A percentile compares a stretch with the other conserved stretches of the same genome.
Conservation (phyloP, 2,329 filamentous ascomycete genomes). For the Nemania serpens region DNA sequence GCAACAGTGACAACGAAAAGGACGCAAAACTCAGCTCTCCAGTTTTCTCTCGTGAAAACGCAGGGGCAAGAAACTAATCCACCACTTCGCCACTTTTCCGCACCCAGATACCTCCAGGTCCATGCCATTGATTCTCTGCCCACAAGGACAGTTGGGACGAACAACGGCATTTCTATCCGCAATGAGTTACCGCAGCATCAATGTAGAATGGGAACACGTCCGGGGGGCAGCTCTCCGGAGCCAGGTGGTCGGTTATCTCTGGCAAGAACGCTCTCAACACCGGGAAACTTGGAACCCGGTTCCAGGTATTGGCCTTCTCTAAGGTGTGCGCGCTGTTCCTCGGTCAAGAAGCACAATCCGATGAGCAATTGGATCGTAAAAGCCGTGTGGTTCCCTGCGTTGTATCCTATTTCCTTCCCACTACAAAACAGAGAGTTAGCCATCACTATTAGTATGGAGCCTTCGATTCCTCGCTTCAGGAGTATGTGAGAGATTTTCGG, state of each 20-base stretch:
- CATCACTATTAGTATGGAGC: not conserved
- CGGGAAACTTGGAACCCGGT: constrained; percentile 2
- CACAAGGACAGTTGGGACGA: too few relatives aligned
- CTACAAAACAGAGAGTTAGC: constrained; percentile 3
- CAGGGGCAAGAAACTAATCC: too few relatives aligned
- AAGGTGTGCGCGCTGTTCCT: not conserved
- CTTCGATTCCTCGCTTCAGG: not conserved
- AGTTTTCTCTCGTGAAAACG: too few relatives aligned
- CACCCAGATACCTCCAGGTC: too few relatives aligned
- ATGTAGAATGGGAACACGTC: constrained; percentile 13
- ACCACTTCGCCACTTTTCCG: too few relatives aligned
- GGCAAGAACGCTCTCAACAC: constrained; percentile 18
- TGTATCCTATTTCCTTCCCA: constrained; percentile 20
- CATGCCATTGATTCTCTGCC: too few relatives aligned
- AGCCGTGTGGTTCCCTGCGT: constrained; percentile 25
- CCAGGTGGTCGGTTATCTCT: constrained; percentile 24
- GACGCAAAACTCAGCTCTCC: too few relatives aligned
- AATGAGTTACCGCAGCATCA: not conserved
- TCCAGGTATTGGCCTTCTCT: not conserved
- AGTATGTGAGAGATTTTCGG: not conserved
- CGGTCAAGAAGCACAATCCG: constrained; percentile 16
- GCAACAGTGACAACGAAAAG: too few relatives aligned
- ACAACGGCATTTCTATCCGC: too few relatives aligned
- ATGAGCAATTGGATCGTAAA: constrained; percentile 24
- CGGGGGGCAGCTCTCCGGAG: constrained; percentile 3